phyloP scores from a whole-genome alignment of 495 filamentous ascomycete species.

The Penicillium riverlandense region DNA sequence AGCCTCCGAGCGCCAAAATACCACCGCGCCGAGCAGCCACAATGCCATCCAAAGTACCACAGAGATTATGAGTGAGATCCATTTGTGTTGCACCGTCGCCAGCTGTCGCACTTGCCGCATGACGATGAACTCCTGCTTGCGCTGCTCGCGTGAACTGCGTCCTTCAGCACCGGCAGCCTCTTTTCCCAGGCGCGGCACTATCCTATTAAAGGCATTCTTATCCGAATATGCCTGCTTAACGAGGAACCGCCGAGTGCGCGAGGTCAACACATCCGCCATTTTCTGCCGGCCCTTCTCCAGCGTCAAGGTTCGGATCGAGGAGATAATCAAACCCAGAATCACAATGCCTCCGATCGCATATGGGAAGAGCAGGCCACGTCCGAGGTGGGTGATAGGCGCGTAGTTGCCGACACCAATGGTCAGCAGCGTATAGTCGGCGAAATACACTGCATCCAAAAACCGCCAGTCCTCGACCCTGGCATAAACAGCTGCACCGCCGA shows the following conservation, averaged over 20 bases:
- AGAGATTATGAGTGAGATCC: constrained; percentile 61
- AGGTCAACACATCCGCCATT: constrained; percentile 59
- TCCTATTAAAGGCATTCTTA: constrained; percentile 1
- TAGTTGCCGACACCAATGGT: constrained; percentile 77
- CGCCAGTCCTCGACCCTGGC: constrained; percentile 67
- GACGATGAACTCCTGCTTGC: constrained; percentile 64
- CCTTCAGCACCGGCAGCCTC: neutral
- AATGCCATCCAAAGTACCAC: constrained; percentile 56
- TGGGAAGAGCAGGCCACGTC: constrained; percentile 65
- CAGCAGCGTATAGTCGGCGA: constrained; percentile 75
- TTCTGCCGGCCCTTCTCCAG: constrained; percentile 69
- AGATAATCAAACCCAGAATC: constrained; percentile 76
- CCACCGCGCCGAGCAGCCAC: constrained; percentile 71
- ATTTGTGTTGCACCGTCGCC: constrained; percentile 52
- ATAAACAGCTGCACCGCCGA: constrained; percentile 67
- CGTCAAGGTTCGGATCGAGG: constrained; percentile 72
- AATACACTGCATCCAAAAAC: constrained; percentile 76
- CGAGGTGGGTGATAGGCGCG: constrained; percentile 51
- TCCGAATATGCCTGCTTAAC: constrained; percentile 28
- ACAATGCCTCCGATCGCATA: constrained; percentile 77
- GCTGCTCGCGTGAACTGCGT: constrained; percentile 46
- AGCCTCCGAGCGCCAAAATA: constrained; percentile 56
- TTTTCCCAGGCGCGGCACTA: constrained; percentile 10
- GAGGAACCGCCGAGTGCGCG: constrained; percentile 55
- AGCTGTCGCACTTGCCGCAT: constrained; percentile 69